Evolutionary conservation across 2,329 filamentous ascomycete genomes (phyloP), one percentile per base, ranked within the genome.

Genomic region (Colletotrichum sojae): DNA sequence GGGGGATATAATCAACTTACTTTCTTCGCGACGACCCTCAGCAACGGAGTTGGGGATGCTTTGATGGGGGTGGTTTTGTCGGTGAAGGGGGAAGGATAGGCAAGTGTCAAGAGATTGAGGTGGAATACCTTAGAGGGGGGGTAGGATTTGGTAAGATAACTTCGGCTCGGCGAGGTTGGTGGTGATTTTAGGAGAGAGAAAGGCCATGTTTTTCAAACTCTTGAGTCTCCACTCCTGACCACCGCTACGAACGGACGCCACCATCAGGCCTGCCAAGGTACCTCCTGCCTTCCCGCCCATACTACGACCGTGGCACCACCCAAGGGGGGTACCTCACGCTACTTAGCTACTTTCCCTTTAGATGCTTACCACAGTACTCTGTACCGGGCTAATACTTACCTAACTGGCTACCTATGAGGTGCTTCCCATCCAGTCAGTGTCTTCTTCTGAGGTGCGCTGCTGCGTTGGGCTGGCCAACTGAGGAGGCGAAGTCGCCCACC

Each of bases 121-220:
- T 69, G 67, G 67, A 69, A 61, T 69, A 69, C 55, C 60, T 46
- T 46, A 55, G 62, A 59, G 55, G 63, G 67, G 56, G 65, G 67
- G 67, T 70, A 64, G 57, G 64, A 64, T 70, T 63, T 70, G 57
- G 57, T 62, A 67, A 70, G 64, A 67, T 62, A 54, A 70, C 49
- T 66, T 69, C 55, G 67, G 67, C 63, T 67, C 56, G 64, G 64
- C 67, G 53, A 70, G 64, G 67, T 74, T 75, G 71, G 72, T 73
- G 74, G 73, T 72, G 64, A 73, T 73, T 75, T 72, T 75, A 71
- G 73, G 71, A 72, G 71, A 71, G 59, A 71, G 59, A 67, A 63
- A 63, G 60, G 68, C 67, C 56, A 70, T 70, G 67, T 70, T 70
- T 68, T 70, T 70, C 67, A 70, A 70, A 70, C 67, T 70, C 53